A percentile compares a stretch with the other conserved stretches of the same genome.
Conservation (phyloP, 768 basidiomycete genomes). For the Boletus rubroflammeus region DNA sequence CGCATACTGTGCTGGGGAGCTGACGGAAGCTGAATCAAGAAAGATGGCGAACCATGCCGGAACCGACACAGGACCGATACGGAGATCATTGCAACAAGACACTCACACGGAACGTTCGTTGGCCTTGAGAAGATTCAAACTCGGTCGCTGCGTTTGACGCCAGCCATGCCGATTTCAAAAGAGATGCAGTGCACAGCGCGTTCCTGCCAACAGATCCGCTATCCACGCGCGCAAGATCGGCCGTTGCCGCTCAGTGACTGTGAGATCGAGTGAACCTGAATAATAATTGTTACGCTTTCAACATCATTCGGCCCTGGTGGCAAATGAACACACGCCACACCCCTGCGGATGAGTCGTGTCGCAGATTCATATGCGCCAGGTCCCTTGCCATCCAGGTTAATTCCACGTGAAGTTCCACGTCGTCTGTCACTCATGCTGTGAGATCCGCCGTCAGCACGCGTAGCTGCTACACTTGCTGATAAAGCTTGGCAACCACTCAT, state of each 20-base stretch:
- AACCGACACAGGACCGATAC: slow-evolving; percentile 27
- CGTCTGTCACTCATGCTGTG: background rate
- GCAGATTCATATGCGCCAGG: slow-evolving; percentile 9
- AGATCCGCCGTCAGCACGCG: background rate
- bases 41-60: slow-evolving; percentile 23
- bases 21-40: slow-evolving; percentile 22
- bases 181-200: slow-evolving; percentile 18
- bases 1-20: slow-evolving; percentile 8
- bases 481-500: background rate
- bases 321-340: background rate
- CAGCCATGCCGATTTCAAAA: background rate
- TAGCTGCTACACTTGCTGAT: background rate
- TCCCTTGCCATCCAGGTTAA: background rate
- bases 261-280: background rate
- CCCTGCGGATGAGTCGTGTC: background rate
- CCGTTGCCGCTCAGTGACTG: background rate
- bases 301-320: background rate
- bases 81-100: slow-evolving; percentile 15
- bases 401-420: background rate
- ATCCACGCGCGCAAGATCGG: slow-evolving; percentile 3
- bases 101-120: slow-evolving; percentile 17
- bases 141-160: slow-evolving; percentile 10
- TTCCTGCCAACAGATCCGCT: slow-evolving; percentile 16
- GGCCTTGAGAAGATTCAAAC: slow-evolving; percentile 13
- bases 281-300: background rate